Percentiles rank a stretch among this genome's conserved stretches.
Evolutionary conservation across 2,329 filamentous ascomycete genomes (phyloP).

Genomic region (Elsinoe ampelina): DNA sequence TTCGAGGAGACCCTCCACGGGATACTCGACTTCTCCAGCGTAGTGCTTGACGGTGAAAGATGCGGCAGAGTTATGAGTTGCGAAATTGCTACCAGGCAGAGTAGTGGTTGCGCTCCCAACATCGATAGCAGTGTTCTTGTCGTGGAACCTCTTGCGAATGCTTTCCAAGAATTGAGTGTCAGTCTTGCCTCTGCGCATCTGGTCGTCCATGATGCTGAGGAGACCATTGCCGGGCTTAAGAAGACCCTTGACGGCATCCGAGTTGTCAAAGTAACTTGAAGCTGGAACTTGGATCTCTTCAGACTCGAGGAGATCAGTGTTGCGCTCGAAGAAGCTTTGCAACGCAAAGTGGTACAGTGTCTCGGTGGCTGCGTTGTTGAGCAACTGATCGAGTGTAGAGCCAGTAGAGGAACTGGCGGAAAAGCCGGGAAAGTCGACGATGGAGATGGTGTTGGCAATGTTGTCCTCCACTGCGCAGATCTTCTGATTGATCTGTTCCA

Average conservation of each 20-base stretch:
- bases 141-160: conserved; percentile 83
- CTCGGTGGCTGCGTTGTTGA: conserved; percentile 91
- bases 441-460: conserved; percentile 85
- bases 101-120: conserved; percentile 66
- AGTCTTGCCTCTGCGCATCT: conserved; percentile 78
- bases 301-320: conserved; percentile 84
- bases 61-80: conserved; percentile 69
- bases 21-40: conserved; percentile 92
- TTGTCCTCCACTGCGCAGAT: conserved; percentile 80
- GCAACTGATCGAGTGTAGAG: conserved; percentile 79
- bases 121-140: conserved; percentile 83
- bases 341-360: conserved; percentile 86
- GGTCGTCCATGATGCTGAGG: conserved; percentile 89
- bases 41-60: conserved; percentile 91
- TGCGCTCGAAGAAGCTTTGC: conserved; percentile 91
- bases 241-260: conserved; percentile 82
- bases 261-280: conserved; percentile 97
- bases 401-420: conserved; percentile 73
- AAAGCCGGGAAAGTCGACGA: conserved; percentile 96
- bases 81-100: conserved; percentile 80
- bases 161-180: conserved; percentile 88
- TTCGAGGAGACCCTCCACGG: conserved; percentile 75
- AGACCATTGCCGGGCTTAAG: conserved; percentile 89
- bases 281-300: conserved; percentile 86
- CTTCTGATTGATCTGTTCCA: conserved; percentile 84